These are phyloP conservation scores for Aureoboletus auriporus DNA, from an alignment of 768 basidiomycete genomes.

Conservation along the genomic window DNA sequence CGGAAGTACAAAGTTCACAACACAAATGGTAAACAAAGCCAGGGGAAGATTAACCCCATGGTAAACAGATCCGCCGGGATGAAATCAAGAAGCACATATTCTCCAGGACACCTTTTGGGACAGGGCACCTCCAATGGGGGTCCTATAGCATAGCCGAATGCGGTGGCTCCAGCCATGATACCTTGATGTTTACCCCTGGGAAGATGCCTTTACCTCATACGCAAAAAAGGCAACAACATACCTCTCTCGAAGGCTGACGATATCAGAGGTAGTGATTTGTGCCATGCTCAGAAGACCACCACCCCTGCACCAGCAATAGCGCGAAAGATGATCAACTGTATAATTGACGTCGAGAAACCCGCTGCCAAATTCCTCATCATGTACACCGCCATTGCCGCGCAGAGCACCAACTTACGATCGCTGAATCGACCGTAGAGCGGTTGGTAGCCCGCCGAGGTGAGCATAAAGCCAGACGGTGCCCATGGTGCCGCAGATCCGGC, in stretches of 20 bases:
- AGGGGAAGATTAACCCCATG: constrained; percentile 52
- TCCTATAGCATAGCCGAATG: constrained; percentile 59
- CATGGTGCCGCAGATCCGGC: constrained; percentile 46
- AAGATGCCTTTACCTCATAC: background rate
- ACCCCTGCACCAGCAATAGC: constrained; percentile 69
- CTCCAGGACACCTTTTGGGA: constrained; percentile 61
- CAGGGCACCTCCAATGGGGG: constrained; percentile 65
- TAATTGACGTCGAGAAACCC: constrained; percentile 62
- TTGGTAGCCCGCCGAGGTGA: constrained; percentile 44
- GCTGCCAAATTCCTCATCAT: constrained; percentile 62
- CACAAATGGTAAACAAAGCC: constrained; percentile 47
- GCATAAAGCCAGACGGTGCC: constrained; percentile 70
- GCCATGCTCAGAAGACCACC: constrained; percentile 66
- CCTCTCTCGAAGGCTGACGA: constrained; percentile 68
- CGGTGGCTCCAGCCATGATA: constrained; percentile 55
- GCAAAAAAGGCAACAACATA: constrained; percentile 17
- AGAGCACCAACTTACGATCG: constrained; percentile 58
- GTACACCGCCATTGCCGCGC: constrained; percentile 56
- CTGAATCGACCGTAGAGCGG: constrained; percentile 58
- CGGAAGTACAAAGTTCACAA: constrained; percentile 63
- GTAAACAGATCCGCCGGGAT: background rate
- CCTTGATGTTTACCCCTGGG: constrained; percentile 73
- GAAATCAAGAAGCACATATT: constrained; percentile 32
- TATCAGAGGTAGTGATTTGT: constrained; percentile 70
- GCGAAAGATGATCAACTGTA: constrained; percentile 65